Base-by-base conservation (phyloP, 441 rosid genomes). In the Pelargonium australe region DNA sequence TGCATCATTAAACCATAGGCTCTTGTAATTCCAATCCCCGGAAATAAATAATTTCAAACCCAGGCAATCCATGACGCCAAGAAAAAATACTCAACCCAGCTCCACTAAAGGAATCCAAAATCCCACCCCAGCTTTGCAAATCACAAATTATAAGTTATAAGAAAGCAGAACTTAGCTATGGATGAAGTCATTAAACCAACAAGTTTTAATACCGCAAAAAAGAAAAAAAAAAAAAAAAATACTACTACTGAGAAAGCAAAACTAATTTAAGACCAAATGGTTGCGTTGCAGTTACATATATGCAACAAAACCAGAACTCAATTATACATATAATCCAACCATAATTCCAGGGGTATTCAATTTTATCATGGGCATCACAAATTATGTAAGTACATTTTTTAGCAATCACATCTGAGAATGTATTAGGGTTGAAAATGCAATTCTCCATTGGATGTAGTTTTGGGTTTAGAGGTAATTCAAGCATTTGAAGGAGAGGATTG, bases 381-480 rank as follows among this genome's bases (percentile, higher is more conserved):
- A 17, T 57, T 57, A 19, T 23, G 19, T 7, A 19, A 19, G 62
- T 12, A 19, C 1, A 23, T 17, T 57, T 57, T 23, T 17, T 57
- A 14, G 62, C 62, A 57, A 57, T 6, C 40, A 47, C 64, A 61
- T 2, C 19, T 44, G 13, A 73, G 64, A 45, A 44, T 34, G 44
- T 31, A 63, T 31, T 31, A 55, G 7, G 9, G 44, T 17, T 41
- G 47, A 64, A 64, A 64, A 16, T 64, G 53, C 40, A 31, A 37
- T 25, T 14, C 40, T 1, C 41, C 14, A 41, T 47, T 58, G 23
- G n/a, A 69, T 37, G 66, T 9, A 71, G 47, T 13, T 65, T 63
- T 65, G 70, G 55, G 31, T 57, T 2, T 16, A 63, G 17, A 63
- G 28, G 57, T 11, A 65, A 66, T 68, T 72, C 62, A 60, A 75